A percentile compares a stretch with the other conserved stretches of the same genome.
Conservation (phyloP, 169 alveolate species). For the Eimeria mitis region DNA sequence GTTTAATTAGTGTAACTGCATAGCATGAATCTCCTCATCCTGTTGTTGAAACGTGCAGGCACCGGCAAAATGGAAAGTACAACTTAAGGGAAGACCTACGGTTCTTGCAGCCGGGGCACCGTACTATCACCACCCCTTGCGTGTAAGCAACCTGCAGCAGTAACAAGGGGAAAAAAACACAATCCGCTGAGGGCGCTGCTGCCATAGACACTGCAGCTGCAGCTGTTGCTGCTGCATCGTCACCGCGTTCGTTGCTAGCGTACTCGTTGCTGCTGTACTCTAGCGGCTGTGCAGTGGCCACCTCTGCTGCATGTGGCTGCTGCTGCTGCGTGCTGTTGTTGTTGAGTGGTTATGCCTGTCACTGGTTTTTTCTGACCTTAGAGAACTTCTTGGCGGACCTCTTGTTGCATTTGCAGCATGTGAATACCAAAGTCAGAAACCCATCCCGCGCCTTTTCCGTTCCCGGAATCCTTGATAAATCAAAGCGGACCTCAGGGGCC, state of each 20-base stretch:
- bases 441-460: constrained; percentile 48
- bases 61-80: not conserved
- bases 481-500: not conserved
- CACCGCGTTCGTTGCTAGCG: not conserved
- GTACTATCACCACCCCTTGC: constrained; percentile 44
- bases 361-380: not conserved
- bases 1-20: not conserved
- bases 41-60: not conserved
- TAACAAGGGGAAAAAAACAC: not conserved
- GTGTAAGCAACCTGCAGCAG: constrained; percentile 19
- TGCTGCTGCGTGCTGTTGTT: not conserved
- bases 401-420: constrained; percentile 39
- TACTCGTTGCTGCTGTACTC: not conserved
- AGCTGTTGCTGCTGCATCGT: not conserved
- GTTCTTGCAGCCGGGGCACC: constrained; percentile 40
- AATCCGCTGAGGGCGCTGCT: not conserved
- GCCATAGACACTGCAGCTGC: not conserved
- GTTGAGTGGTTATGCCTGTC: not conserved
- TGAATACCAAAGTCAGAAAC: not conserved
- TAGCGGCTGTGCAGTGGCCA: not conserved
- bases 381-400: constrained; percentile 42
- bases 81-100: not conserved
- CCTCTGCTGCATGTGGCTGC: constrained; percentile 4
- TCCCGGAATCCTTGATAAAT: constrained; percentile 27
- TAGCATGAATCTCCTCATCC: not conserved